Conservation (phyloP, 2,329 filamentous ascomycete genomes). For the Sodiomyces alkalinus region DNA sequence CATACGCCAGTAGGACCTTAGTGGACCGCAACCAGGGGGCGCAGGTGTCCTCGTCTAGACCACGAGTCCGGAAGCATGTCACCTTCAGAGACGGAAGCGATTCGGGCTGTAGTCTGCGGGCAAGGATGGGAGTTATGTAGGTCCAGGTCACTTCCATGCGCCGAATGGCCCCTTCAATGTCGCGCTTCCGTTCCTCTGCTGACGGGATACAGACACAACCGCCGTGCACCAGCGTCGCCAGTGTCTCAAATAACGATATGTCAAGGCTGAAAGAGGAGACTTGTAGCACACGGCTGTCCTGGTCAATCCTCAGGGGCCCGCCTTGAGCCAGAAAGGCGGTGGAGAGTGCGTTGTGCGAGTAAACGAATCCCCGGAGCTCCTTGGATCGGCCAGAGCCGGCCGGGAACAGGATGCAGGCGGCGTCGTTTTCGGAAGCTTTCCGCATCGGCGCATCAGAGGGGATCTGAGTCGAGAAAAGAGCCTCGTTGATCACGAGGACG, state of each 20-base stretch:
- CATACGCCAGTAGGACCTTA: constrained; percentile 34
- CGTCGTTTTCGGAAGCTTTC: constrained; percentile 17
- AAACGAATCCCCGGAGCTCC: constrained; percentile 44
- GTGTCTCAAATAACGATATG: constrained; percentile 32
- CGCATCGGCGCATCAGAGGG: constrained; percentile 15
- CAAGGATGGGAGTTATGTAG: constrained; percentile 44
- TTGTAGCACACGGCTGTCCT: constrained; percentile 38
- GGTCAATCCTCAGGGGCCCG: constrained; percentile 30
- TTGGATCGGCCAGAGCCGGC: constrained; percentile 34
- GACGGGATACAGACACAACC: constrained; percentile 45
- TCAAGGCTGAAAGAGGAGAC: constrained; percentile 40
- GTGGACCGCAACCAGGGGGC: constrained; percentile 28
- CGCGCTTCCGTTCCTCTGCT: constrained; percentile 29
- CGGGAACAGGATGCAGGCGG: constrained; percentile 47
- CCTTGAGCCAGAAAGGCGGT: constrained; percentile 37
- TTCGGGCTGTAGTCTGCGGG: constrained; percentile 24
- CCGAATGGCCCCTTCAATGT: constrained; percentile 33
- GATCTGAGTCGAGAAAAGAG: constrained; percentile 20
- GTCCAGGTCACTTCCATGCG: constrained; percentile 35
- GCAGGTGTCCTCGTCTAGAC: constrained; percentile 33
- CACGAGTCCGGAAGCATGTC: constrained; percentile 30
- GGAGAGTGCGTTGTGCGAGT: constrained; percentile 43
- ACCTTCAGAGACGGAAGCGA: constrained; percentile 22
- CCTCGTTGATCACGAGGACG: constrained; percentile 25
- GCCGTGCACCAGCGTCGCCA: constrained; percentile 37